Conservation (phyloP, 2,329 filamentous ascomycete species). For the Colletotrichum graminicola region DNA sequence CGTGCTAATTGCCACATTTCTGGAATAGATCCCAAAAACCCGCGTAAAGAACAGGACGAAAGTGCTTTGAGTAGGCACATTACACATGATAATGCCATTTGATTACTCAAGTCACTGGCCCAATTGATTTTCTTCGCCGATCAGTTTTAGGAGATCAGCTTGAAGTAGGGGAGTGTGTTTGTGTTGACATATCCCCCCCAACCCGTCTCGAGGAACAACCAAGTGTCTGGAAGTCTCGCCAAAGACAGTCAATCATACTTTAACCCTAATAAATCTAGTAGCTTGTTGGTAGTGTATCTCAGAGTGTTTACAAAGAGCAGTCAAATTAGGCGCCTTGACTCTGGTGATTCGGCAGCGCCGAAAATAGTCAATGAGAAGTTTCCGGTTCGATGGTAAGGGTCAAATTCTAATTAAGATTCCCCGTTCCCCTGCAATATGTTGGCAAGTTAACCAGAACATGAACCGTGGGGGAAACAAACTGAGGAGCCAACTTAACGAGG, state of each 20-base stretch:
- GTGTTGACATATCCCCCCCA: conserved; percentile 12
- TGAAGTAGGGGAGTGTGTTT: conserved; percentile 1
- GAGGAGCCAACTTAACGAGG: conserved; percentile 1
- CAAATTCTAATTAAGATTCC: neutral
- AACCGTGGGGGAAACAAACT: neutral
- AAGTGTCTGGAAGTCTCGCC: conserved; percentile 2
- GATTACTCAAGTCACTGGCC: neutral
- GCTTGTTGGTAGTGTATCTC: neutral
- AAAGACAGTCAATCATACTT: neutral
- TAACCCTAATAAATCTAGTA: neutral
- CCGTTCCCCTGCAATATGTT: neutral
- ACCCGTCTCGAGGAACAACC: conserved; percentile 7
- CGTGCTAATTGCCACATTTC: neutral
- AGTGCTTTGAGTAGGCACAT: conserved; percentile 4
- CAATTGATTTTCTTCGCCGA: neutral
- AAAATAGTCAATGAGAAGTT: neutral
- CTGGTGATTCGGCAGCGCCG: neutral
- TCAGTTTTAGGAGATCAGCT: conserved; percentile 14
- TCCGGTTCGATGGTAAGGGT: neutral
- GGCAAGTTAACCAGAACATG: neutral
- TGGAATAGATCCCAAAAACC: neutral
- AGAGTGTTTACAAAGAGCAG: conserved; percentile 7
- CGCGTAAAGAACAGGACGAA: neutral
- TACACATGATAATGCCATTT: neutral
- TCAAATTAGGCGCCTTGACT: neutral